A percentile compares a stretch with the other conserved stretches of the same genome.
Evolutionary conservation across 2,329 filamentous ascomycete species (phyloP).

Genomic region (Fusarium sp.): DNA sequence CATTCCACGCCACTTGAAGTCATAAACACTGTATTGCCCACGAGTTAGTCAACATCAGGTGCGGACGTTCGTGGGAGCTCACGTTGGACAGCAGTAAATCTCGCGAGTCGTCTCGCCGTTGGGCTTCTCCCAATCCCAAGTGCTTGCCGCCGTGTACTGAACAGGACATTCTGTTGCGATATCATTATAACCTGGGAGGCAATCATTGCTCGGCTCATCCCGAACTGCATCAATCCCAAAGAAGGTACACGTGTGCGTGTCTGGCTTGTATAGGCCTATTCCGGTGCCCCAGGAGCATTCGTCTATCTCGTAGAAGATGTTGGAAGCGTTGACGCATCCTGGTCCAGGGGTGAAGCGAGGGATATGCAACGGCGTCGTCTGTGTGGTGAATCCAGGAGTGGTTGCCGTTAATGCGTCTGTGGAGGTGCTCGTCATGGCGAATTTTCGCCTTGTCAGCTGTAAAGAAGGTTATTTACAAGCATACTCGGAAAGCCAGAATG

Average conservation of each 20-base stretch:
- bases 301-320: not conserved
- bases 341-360: not conserved
- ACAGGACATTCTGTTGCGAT: not conserved
- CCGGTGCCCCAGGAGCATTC: not conserved
- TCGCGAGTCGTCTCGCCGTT: not conserved
- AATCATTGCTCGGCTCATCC: not conserved
- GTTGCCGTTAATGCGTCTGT: not conserved
- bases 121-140: not conserved
- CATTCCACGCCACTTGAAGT: not conserved
- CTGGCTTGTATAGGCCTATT: not conserved
- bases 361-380: not conserved
- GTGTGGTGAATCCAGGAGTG: not conserved
- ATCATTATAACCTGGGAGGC: not conserved
- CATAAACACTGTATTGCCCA: not conserved
- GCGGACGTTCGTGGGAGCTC: not conserved
- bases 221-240: not conserved
- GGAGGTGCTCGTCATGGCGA: not conserved
- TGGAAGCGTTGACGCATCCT: not conserved
- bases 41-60: not conserved
- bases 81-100: not conserved
- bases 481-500: not conserved
- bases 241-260: not conserved
- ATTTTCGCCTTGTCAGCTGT: not conserved
- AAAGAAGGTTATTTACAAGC: not conserved
- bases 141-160: not conserved